phyloP scores from a whole-genome alignment of 257 asterid species.

The Capsicum baccatum region DNA sequence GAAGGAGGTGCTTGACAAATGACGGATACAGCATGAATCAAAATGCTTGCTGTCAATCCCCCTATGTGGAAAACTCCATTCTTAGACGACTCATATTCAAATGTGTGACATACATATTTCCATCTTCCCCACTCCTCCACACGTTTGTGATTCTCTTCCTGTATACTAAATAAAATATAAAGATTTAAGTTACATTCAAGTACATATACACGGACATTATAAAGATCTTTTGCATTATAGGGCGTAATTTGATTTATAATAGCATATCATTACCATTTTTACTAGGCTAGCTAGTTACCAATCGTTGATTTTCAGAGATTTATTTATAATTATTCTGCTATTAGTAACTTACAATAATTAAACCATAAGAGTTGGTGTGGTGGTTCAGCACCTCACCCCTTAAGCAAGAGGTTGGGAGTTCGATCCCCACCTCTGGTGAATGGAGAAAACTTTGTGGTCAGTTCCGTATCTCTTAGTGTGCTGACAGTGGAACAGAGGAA shows the following conservation, averaged over 20 bases:
- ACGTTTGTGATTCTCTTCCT: constrained; percentile 48
- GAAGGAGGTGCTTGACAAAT: constrained; percentile 55
- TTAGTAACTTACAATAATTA: background rate
- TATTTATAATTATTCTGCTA: background rate
- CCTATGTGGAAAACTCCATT: constrained; percentile 46
- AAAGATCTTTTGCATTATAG: too few relatives aligned
- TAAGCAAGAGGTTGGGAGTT: too few relatives aligned
- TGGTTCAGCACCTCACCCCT: too few relatives aligned
- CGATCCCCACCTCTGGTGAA: too few relatives aligned
- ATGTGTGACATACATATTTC: constrained; percentile 54
- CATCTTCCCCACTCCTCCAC: constrained; percentile 54
- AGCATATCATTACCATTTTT: background rate
- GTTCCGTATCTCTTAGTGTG: too few relatives aligned
- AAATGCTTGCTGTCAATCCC: constrained; percentile 63
- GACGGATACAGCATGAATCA: constrained; percentile 53
- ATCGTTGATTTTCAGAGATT: background rate
- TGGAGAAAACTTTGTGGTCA: too few relatives aligned
- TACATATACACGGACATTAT: too few relatives aligned
- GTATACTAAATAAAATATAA: background rate
- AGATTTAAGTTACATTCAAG: background rate
- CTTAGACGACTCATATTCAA: constrained; percentile 44
- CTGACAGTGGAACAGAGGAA: too few relatives aligned
- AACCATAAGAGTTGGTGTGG: too few relatives aligned
- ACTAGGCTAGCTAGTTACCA: background rate
- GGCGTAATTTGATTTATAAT: too few relatives aligned